A percentile compares a stretch with the other conserved stretches of the same genome.
Evolutionary conservation across 805 yeast genomes (phyloP).

Genomic region (Starmera caribaea): DNA sequence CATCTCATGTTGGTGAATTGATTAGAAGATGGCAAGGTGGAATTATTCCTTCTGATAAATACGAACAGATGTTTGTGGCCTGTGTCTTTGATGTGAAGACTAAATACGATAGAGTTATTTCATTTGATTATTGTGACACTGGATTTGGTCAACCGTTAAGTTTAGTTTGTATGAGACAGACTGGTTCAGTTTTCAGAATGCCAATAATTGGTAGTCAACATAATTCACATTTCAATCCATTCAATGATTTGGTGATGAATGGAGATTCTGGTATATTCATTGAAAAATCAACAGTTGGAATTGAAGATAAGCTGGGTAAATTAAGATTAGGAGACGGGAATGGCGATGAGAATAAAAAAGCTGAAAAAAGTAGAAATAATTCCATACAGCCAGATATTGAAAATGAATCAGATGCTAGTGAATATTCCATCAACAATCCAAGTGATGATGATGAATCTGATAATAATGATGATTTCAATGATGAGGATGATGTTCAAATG

Average conservation of each 20-base stretch:
- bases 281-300: constrained; percentile 13
- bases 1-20: constrained; percentile 67
- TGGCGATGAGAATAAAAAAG: too few relatives aligned
- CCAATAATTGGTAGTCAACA: constrained; percentile 59
- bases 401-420: constrained; percentile 1
- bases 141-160: constrained; percentile 25
- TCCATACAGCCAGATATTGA: neutral
- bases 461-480: constrained; percentile 10
- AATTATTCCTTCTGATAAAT: constrained; percentile 32
- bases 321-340: too few relatives aligned
- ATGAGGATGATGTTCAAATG: constrained; percentile 9
- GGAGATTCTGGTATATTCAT: constrained; percentile 47
- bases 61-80: constrained; percentile 63
- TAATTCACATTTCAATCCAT: constrained; percentile 54
- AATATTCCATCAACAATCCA: constrained; percentile 11
- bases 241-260: constrained; percentile 51
- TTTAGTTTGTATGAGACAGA: constrained; percentile 80
- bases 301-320: neutral
- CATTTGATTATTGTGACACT: constrained; percentile 56
- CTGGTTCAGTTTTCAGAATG: constrained; percentile 82
- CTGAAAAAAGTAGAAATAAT: neutral
- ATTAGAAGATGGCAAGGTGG: constrained; percentile 79
- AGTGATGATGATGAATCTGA: constrained; percentile 18
- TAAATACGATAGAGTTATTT: constrained; percentile 70
- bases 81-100: constrained; percentile 67